Base-by-base conservation (phyloP, 257 asterid species). In the Fraxinus anomala region DNA sequence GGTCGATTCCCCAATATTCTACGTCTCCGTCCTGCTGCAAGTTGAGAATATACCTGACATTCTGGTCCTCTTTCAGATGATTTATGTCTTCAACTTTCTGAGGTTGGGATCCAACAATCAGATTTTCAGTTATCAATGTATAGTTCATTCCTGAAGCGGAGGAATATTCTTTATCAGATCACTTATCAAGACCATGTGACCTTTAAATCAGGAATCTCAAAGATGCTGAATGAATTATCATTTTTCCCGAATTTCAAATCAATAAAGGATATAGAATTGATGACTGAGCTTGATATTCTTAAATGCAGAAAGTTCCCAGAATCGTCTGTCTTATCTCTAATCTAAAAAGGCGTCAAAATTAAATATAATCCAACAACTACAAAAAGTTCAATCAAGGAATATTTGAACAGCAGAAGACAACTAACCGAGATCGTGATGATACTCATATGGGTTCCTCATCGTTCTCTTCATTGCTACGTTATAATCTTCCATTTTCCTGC, bases 381-480 rank as follows among this genome's bases (percentile, higher is more conserved):
- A 42, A 12, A 42, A 42, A 47, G 7, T 13, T 47, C 56, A 49
- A 21, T 73, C 21, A 36, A 34, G 4, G 66, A 36, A 9, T 6
- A 80, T 36, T 44, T 28, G 40, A 6, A 21, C 44, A 19, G 11
- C 36, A 23, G 34, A 19, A 2, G 31, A 39, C 44, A 72, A 76
- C 87, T 61, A 51, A 92, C 98, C 98, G 36, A 94, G 93, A 84
- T 94, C 98, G 73, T 94, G 98, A 80, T 94, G 97, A 81, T 94
- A 94, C 66, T 91, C 97, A 68, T 84, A 94, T 8, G 98, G 98
- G 82, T 94, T 94, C 84, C 97, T 92, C 98, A 92, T 94, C 91
- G 92, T 88, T 40, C 82, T 86, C 89, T 87, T 94, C 98, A 94
- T 94, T 49, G 94, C 92, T 21, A 40, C 68, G 85, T 94, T 94